These are phyloP conservation scores for Volvox carteri DNA, from an alignment of 163 green algal genomes.

Conservation along the genomic window DNA sequence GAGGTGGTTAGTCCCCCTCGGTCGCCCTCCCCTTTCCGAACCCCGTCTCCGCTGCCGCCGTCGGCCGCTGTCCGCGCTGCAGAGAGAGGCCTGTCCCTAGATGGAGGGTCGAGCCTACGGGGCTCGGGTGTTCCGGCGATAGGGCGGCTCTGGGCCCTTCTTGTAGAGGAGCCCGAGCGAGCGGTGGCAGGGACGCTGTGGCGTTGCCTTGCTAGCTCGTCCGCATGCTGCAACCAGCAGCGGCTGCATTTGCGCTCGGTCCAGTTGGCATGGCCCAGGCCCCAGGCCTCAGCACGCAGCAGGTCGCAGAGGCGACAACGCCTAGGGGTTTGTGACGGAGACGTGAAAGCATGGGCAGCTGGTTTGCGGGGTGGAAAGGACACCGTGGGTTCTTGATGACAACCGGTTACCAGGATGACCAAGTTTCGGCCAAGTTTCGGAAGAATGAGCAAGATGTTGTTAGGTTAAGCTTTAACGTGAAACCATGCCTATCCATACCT, in stretches of 20 bases:
- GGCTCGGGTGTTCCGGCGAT: no score
- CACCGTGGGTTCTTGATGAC: no score
- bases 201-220: not conserved
- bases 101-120: no score
- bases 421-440: no score
- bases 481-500: constrained; percentile 15
- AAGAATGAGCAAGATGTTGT: no score
- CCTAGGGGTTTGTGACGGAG: not conserved
- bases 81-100: not conserved
- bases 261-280: constrained; percentile 52
- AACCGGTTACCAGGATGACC: no score
- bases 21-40: no score
- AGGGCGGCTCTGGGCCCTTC: no score
- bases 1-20: not conserved
- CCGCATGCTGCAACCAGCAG: constrained; percentile 30
- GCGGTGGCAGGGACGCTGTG: not conserved
- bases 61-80: not conserved
- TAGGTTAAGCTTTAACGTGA: no score
- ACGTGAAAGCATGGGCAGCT: not conserved
- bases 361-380: no score
- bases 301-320: constrained; percentile 53
- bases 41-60: not conserved
- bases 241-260: constrained; percentile 25
- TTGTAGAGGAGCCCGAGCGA: no score
- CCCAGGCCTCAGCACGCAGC: constrained; percentile 51